Percentiles rank a stretch among this genome's conserved stretches.
Evolutionary conservation across 371 early-diverging fungal species (phyloP).

Genomic region (Mortierella sp.): DNA sequence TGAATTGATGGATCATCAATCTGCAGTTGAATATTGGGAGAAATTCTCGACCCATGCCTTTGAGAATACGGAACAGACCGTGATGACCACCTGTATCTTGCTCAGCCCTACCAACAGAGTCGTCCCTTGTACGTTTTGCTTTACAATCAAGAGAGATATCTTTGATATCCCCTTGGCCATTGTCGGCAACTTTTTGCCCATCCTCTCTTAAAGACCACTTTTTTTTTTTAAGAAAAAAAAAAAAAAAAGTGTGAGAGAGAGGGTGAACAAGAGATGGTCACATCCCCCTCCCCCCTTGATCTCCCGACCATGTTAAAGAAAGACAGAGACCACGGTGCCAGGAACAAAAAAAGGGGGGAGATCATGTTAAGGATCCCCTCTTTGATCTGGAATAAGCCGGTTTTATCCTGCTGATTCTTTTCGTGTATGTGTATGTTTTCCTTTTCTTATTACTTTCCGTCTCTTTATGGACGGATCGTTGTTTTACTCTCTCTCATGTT

Average conservation of each 20-base stretch:
- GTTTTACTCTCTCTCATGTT: not conserved
- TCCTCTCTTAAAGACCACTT: not conserved
- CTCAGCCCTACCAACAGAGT: constrained; percentile 63
- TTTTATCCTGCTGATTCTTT: too few species aligned
- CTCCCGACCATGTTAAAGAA: too few species aligned
- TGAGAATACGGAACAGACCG: constrained; percentile 81
- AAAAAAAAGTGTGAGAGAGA: too few species aligned
- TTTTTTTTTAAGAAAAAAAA: too few species aligned
- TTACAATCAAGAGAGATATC: constrained; percentile 88
- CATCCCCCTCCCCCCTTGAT: too few species aligned
- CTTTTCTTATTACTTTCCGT: too few species aligned
- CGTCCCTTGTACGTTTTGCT: constrained; percentile 86
- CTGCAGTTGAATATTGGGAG: constrained; percentile 91
- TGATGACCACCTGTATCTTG: constrained; percentile 78
- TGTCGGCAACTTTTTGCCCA: constrained; percentile 63
- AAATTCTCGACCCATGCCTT: constrained; percentile 84
- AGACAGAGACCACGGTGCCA: too few species aligned
- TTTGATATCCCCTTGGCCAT: constrained; percentile 88
- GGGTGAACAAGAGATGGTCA: too few species aligned
- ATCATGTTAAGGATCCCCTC: too few species aligned
- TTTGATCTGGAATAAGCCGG: too few species aligned
- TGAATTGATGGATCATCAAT: constrained; percentile 87
- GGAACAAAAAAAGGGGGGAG: too few species aligned
- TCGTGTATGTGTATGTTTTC: not conserved
- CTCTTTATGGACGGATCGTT: too few species aligned